Percentiles rank a stretch among this genome's conserved stretches.
These are phyloP conservation scores for Penicillium bovifimosum DNA, from an alignment of 495 filamentous ascomycete genomes.

Conservation along the genomic window DNA sequence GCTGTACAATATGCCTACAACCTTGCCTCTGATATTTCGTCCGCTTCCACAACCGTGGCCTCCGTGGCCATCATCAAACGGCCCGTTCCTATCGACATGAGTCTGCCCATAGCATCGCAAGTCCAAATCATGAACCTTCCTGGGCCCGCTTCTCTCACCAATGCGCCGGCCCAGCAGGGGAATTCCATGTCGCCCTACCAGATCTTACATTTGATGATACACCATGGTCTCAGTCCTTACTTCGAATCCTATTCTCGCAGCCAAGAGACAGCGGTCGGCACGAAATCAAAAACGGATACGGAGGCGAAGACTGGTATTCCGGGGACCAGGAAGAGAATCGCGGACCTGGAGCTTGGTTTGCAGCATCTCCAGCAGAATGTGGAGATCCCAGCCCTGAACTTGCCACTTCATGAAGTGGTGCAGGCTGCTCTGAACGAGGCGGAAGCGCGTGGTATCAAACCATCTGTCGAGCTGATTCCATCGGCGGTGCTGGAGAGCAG, in stretches of 20 bases:
- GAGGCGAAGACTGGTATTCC: slow-evolving; percentile 91
- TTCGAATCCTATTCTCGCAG: slow-evolving; percentile 91
- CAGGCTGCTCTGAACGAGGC: slow-evolving; percentile 78
- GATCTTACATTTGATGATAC: slow-evolving; percentile 79
- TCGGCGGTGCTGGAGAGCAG: slow-evolving; percentile 69
- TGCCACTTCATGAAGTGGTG: slow-evolving; percentile 81
- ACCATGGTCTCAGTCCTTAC: slow-evolving; percentile 82
- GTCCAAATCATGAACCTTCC: slow-evolving; percentile 90
- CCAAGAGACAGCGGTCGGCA: slow-evolving; percentile 61
- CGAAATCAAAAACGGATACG: slow-evolving; percentile 66
- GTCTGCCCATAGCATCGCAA: slow-evolving; percentile 71
- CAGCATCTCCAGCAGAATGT: slow-evolving; percentile 93
- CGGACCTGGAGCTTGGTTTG: slow-evolving; percentile 84
- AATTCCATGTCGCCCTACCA: slow-evolving; percentile 80
- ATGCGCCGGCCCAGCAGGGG: slow-evolving; percentile 58
- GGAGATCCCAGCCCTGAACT: slow-evolving; percentile 84
- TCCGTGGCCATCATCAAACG: slow-evolving; percentile 88
- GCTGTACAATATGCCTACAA: slow-evolving; percentile 60
- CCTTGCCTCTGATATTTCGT: slow-evolving; percentile 74
- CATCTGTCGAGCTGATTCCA: slow-evolving; percentile 72
- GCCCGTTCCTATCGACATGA: slow-evolving; percentile 75
- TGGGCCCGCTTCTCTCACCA: slow-evolving; percentile 61
- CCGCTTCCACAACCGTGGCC: slow-evolving; percentile 69
- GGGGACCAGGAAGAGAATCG: slow-evolving; percentile 92
- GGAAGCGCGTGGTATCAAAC: slow-evolving; percentile 53